Base-by-base conservation (phyloP, 306 rosid species). In the Castanea crenata region DNA sequence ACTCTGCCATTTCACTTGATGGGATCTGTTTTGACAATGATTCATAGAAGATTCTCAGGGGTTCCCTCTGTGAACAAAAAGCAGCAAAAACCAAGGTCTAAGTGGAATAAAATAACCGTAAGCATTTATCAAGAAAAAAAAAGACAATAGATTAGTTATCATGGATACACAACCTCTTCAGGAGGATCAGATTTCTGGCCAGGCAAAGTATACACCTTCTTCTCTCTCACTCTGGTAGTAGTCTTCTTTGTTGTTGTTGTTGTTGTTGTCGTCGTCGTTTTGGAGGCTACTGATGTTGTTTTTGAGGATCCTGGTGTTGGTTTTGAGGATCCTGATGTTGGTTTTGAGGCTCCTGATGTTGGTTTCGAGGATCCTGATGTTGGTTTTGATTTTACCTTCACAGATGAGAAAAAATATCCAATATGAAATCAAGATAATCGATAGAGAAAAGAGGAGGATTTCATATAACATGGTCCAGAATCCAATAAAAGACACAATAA, bases 131-230 rank as follows among this genome's bases (percentile, higher is more conserved):
- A 34, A 21, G 25, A 35, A 51, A 81, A 70, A 20, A 83, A 23
- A 9, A 85, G 15, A 21, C 3, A 41, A 41, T 8, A 41, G 80
- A 81, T 59, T 35, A 54, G 84, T 5, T n/a, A 54, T 23, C 69
- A 65, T 32, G 80, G 71, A 69, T 76, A 52, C 54, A 62, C 57
- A 79, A 94, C 99, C 99, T 91, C 95, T 85, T 92, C 97, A 27
- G 99, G 99, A 80, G 94, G 91, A 81, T 94, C 99, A 80, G 34
- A 92, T 84, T 87, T 92, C 91, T 94, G 99, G 80, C 99, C 99
- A 55, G 97, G 80, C 81, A 94, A 75, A 85, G 82, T 90, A 74
- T 81, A 94, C 5, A 91, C 92, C 80, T 94, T 94, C 92, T 87
- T 93, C 89, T 87, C 92, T 79, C 87, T 91, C 84, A 85, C 92